These are phyloP conservation scores for Solanum chaucha DNA, from an alignment of 257 asterid genomes.

Conservation along the genomic window DNA sequence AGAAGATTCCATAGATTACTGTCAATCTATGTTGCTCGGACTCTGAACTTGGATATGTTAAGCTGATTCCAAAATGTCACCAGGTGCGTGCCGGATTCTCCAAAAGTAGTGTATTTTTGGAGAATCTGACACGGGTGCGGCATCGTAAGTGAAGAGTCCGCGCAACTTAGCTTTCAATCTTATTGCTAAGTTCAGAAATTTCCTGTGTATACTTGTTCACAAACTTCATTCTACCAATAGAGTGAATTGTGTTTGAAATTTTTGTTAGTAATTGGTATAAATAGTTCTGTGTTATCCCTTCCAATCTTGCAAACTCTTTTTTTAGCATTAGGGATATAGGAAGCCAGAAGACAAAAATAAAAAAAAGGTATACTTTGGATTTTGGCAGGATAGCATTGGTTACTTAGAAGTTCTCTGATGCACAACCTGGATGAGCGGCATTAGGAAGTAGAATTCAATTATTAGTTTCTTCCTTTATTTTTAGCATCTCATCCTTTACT, in stretches of 20 bases:
- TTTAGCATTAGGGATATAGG: not conserved
- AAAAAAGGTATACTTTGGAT: not conserved
- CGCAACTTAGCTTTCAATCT: not conserved
- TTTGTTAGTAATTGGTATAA: not conserved
- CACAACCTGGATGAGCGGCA: not conserved
- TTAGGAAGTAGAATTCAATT: not conserved
- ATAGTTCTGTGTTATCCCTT: not conserved
- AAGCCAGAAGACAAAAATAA: not conserved
- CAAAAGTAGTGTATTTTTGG: too few relatives aligned
- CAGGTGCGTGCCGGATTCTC: too few relatives aligned
- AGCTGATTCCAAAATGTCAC: too few relatives aligned
- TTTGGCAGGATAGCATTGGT: not conserved
- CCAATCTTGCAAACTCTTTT: not conserved
- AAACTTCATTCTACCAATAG: not conserved
- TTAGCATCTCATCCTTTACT: not conserved
- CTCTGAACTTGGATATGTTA: too few relatives aligned
- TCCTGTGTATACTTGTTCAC: not conserved
- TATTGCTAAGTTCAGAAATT: not conserved
- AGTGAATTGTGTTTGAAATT: not conserved
- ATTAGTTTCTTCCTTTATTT: not conserved
- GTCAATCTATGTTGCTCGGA: not conserved
- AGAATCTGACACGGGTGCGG: too few relatives aligned
- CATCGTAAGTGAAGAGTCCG: too few relatives aligned
- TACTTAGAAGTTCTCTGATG: not conserved
- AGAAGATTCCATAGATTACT: not conserved